Evolutionary conservation across 345 rosid species (phyloP), one percentile per base, ranked within the genome.

Genomic region (Eutrema japonicum): DNA sequence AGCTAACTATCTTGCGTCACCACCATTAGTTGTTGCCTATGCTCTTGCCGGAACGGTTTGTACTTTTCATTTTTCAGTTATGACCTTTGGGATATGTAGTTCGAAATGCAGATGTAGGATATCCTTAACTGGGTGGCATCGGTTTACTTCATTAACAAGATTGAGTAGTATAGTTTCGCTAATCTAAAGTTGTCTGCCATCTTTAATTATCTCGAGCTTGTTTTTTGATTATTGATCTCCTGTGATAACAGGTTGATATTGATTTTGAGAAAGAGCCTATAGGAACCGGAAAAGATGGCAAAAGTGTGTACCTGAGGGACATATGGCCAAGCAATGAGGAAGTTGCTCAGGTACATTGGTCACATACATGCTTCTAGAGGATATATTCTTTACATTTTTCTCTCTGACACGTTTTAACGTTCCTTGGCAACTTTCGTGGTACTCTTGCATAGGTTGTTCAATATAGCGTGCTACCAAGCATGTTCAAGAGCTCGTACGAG

Each of bases 1-100:
- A 79, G 96, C 98, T 16, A 90, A 93, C 77, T 93, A 87, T 76
- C 96, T 90, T 69, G 92, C 97, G 62, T 90, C 97, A 35, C 97
- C 98, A 38, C 96, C 96, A 49, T 60, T 86, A 73, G 98, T 90
- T 76, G 96, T 93, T 78, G 96, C 93, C 33, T 93, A 90, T 80
- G 90, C 96, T 36, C 96, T 93, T 72, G 90, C 96, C 40, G 96
- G 96, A 83, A 90, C 92, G 50, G 79, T 74, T 63, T 5, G 79
- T 61, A 69, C 36, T 38, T 27, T 45, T 30, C 41, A 52, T 27
- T 49, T 60, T 68, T 60, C 38, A 36, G 10, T 43, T 45, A 53
- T 32, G 32, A 73, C 18, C 7, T 36, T 11, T 74, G 7, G 49
- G 12, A 65, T 12, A 3, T 40, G 12, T 16, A 30, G 40, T 50